Conservation (phyloP, 345 rosid genomes). For the Eucalyptus cladocalyx region DNA sequence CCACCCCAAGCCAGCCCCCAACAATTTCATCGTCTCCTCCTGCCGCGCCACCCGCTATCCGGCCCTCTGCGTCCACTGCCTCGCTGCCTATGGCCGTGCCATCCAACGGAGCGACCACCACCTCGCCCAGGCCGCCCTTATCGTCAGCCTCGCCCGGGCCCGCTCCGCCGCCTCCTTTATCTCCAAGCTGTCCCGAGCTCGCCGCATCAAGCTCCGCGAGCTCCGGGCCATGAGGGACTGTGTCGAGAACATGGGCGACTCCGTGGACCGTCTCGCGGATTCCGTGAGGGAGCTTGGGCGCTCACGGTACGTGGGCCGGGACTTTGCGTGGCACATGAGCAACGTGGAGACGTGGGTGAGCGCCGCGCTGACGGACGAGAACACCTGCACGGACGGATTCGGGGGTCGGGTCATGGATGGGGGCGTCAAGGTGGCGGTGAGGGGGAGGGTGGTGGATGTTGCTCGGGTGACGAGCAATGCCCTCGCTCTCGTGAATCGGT, state of each 20-base stretch:
- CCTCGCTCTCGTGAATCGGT: constrained; percentile 67
- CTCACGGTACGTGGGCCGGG: constrained; percentile 16
- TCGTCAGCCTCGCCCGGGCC: constrained; percentile 51
- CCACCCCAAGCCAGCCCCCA: not conserved
- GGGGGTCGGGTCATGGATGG: constrained; percentile 41
- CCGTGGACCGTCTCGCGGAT: constrained; percentile 40
- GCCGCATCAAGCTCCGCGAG: constrained; percentile 40
- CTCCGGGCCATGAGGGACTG: constrained; percentile 64
- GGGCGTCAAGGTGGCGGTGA: constrained; percentile 35
- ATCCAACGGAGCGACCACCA: constrained; percentile 40
- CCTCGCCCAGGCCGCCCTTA: constrained; percentile 52
- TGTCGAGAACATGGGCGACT: constrained; percentile 61
- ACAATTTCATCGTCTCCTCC: constrained; percentile 40
- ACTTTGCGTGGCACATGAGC: constrained; percentile 67
- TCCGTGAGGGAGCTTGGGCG: constrained; percentile 53
- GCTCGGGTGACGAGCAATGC: constrained; percentile 87
- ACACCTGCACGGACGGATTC: constrained; percentile 78
- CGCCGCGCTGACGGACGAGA: constrained; percentile 74
- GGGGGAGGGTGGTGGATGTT: constrained; percentile 39
- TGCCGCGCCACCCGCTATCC: constrained; percentile 65
- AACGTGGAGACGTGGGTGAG: constrained; percentile 93
- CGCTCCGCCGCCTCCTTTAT: constrained; percentile 43
- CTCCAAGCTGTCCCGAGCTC: constrained; percentile 24
- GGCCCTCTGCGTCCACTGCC: constrained; percentile 46
- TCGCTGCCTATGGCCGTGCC: constrained; percentile 33